Conservation (phyloP, 2,329 filamentous ascomycete genomes). For the Lasiodiplodia sp. region DNA sequence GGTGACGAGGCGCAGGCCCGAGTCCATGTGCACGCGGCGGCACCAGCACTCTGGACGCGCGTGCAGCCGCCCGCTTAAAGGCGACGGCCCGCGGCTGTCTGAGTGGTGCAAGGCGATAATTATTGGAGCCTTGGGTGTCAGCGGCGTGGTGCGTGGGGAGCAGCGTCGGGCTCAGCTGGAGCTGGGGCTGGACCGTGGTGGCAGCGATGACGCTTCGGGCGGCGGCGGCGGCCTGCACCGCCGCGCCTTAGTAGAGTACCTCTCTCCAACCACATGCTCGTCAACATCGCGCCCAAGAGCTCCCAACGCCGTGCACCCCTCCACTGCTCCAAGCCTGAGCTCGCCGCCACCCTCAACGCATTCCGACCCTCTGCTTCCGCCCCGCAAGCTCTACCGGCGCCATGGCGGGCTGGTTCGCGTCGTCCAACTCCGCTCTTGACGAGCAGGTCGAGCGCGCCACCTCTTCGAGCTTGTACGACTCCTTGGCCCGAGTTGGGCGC, state of each 20-base stretch:
- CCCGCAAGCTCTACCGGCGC: conserved; percentile 30
- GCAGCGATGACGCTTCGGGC: conserved; percentile 22
- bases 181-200: not conserved
- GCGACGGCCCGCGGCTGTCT: conserved; percentile 2
- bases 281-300: conserved; percentile 21
- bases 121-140: not conserved
- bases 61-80: conserved; percentile 1
- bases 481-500: not conserved
- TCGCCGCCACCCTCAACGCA: conserved; percentile 5
- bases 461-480: conserved; percentile 83
- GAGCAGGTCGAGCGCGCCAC: conserved; percentile 97
- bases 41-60: conserved; percentile 14
- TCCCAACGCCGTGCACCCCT: not conserved
- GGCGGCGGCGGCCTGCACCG: conserved; percentile 5
- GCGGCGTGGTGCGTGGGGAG: not conserved
- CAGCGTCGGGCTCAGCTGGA: conserved; percentile 15
- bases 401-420: conserved; percentile 98
- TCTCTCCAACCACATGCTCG: conserved; percentile 18
- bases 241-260: not conserved
- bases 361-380: not conserved
- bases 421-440: conserved; percentile 87
- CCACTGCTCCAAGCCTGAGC: not conserved
- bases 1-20: conserved; percentile 23
- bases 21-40: conserved; percentile 4
- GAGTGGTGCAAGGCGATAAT: not conserved